Base-by-base conservation (phyloP, 495 filamentous ascomycete genomes). In the Aspergillus nidulans region DNA sequence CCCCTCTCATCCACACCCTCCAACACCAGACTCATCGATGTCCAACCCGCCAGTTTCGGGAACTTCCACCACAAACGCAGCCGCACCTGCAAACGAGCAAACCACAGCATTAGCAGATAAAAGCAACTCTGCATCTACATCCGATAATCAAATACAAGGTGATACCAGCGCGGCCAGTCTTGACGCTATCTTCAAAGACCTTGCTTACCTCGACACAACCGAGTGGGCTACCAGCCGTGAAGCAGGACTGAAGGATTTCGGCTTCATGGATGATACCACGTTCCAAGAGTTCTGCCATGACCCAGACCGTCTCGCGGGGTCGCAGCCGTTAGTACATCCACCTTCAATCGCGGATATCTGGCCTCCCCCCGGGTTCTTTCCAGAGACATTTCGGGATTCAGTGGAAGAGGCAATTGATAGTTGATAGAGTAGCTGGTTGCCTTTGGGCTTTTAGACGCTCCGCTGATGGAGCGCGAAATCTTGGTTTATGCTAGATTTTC, bases 131-230 rank as follows among this genome's bases (percentile, higher is more conserved):
- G 55, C 53, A 18, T 36, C 51, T n/a, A 28, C 28, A 28, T 39
- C n/a, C 16, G 24, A 26, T 32, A 55, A 26, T n/a, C 53, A 59
- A 43, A 44, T 50, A n/a, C 52, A 26, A 19, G 10, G 6, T 18
- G 34, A 19, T 24, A 6, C 4, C 46, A 49, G 30, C 8, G 21
- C 40, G 28, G 63, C 71, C 19, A 79, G 83, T 41, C 71, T 81
- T 24, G 84, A 87, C 49, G 76, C 81, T 3, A 80, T 85, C 30
- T 77, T 85, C 60, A 80, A 84, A 60, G 82, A 87, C 40, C 71
- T 87, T 3, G 80, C 80, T n/a, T 78, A 81, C 45, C 74, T 84
- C 9, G 84, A 87, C 57, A 79, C 78, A 20, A 79, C 77, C 7
- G 81, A 84, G 56, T 77, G 77, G 71, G 72, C 77, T 1, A 77